Evolutionary conservation across 139 green algal genomes (phyloP).

Genomic region (Chlorella sp.): DNA sequence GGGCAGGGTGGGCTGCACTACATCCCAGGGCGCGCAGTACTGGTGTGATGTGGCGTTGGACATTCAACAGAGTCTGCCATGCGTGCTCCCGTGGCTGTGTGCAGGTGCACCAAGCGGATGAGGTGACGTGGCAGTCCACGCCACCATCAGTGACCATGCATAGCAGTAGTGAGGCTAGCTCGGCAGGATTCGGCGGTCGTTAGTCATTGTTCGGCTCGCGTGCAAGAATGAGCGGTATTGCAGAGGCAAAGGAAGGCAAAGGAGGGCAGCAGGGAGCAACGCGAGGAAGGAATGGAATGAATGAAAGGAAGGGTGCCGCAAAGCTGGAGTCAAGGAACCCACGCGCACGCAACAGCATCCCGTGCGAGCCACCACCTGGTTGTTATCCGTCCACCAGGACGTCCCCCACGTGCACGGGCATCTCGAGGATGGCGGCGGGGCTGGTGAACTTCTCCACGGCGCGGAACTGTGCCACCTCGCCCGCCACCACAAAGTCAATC

Average conservation of each 20-base stretch:
- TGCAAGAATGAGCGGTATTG: too few species aligned
- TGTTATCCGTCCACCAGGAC: constrained; percentile 21
- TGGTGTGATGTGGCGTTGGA: not conserved
- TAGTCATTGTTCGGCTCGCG: too few species aligned
- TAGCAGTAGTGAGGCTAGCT: too few species aligned
- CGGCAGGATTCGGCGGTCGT: too few species aligned
- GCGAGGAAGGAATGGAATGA: not conserved
- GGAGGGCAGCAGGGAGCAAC: too few species aligned
- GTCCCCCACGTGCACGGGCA: constrained; percentile 40
- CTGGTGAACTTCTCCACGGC: constrained; percentile 20
- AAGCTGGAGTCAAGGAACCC: not conserved
- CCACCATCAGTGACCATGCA: too few species aligned
- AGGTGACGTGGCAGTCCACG: too few species aligned
- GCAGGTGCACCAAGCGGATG: too few species aligned
- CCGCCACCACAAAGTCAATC: constrained; percentile 37
- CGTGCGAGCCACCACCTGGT: not conserved
- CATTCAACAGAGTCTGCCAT: not conserved
- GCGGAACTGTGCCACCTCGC: constrained; percentile 28
- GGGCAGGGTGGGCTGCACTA: not conserved
- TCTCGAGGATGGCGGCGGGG: constrained; percentile 16
- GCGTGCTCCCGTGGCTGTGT: not conserved
- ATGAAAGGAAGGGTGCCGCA: not conserved
- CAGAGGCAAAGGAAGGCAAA: too few species aligned
- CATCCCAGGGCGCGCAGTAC: not conserved
- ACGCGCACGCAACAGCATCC: not conserved